Conservation (phyloP, 164 flowering plant genomes). For the Sextonia rubra region DNA sequence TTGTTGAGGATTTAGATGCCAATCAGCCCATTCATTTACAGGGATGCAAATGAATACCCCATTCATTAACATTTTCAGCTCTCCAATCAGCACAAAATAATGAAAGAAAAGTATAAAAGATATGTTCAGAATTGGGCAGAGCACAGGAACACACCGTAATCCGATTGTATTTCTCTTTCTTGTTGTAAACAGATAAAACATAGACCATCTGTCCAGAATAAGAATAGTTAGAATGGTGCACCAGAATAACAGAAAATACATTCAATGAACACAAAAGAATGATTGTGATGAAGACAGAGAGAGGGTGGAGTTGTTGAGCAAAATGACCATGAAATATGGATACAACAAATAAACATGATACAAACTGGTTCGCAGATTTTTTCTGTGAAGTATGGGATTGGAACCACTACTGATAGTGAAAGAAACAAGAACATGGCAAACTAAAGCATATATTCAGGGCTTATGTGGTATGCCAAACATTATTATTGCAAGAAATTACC, state of each 20-base stretch:
- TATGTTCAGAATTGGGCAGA: not conserved
- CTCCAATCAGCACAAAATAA: not conserved
- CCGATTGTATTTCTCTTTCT: constrained; percentile 86
- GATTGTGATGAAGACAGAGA: not conserved
- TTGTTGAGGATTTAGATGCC: not conserved
- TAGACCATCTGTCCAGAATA: constrained; percentile 77
- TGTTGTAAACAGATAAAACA: constrained; percentile 86
- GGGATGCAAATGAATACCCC: not conserved
- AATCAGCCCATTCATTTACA: not conserved
- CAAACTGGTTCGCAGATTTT: not conserved
- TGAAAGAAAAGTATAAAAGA: not conserved
- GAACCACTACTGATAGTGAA: too few relatives aligned
- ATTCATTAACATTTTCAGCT: not conserved
- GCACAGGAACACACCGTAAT: constrained; percentile 57
- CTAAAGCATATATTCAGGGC: too few relatives aligned
- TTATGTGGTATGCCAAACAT: too few relatives aligned
- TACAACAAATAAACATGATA: not conserved
- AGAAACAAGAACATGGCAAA: too few relatives aligned
- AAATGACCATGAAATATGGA: not conserved
- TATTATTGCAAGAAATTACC: too few relatives aligned
- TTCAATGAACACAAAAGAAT: not conserved
- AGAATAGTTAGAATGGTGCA: not conserved
- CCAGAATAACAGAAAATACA: not conserved
- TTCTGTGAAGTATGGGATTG: too few relatives aligned
- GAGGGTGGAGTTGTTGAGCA: not conserved